Conservation (phyloP, 2,329 filamentous ascomycete genomes). For the Mycocentrospora acerina region DNA sequence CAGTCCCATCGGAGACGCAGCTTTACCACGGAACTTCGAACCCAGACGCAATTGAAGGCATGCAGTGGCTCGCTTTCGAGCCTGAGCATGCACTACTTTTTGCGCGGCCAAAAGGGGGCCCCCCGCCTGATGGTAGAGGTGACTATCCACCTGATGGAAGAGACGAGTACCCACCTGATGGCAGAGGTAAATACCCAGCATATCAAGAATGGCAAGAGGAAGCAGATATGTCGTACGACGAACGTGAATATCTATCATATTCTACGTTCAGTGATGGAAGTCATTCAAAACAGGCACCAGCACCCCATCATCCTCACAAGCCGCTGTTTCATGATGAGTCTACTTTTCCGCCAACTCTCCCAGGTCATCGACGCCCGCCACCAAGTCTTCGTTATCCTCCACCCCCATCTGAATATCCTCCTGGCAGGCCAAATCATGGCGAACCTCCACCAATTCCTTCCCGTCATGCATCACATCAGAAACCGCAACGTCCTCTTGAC, state of each 20-base stretch:
- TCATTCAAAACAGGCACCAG: background rate
- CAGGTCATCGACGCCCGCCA: background rate
- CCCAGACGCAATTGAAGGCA: conserved; percentile 51
- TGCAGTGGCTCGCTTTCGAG: conserved; percentile 76
- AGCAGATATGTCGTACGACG: background rate
- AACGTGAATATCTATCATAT: background rate
- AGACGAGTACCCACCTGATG: conserved; percentile 4
- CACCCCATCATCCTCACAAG: conserved; percentile 4
- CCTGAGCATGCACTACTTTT: conserved; percentile 71
- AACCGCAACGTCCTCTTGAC: conserved; percentile 8
- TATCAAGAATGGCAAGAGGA: background rate
- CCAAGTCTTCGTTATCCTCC: background rate
- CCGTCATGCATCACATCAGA: background rate
- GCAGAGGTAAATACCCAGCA: background rate
- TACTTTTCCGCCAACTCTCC: background rate
- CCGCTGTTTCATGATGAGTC: background rate
- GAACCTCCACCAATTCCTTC: conserved; percentile 1
- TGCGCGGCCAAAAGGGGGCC: conserved; percentile 43
- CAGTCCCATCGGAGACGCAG: conserved; percentile 63
- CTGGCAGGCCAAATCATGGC: conserved; percentile 1
- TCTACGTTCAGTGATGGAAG: too few relatives aligned
- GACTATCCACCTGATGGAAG: conserved; percentile 1
- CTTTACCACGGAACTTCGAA: conserved; percentile 65
- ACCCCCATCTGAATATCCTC: conserved; percentile 3
- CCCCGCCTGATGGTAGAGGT: conserved; percentile 5